Evolutionary conservation across 2,329 filamentous ascomycete species (phyloP).

Genomic region (Trichoderma breve): DNA sequence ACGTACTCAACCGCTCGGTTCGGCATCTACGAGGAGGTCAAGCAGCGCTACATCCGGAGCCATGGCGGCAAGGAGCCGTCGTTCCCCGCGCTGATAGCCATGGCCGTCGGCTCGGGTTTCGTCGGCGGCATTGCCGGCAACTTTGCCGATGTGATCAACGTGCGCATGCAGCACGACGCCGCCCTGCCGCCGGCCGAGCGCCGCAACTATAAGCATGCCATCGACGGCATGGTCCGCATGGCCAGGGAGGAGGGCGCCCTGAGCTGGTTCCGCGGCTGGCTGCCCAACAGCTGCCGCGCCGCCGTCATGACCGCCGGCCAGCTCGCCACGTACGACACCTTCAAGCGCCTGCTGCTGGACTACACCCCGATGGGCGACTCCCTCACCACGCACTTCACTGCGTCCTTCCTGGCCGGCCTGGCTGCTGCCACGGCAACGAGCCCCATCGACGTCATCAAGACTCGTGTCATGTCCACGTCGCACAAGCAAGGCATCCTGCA

Average conservation of each 20-base stretch:
- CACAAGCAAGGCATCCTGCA: conserved; percentile 51
- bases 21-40: conserved; percentile 93
- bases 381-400: conserved; percentile 74
- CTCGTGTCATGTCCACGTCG: conserved; percentile 73
- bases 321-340: conserved; percentile 79
- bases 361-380: conserved; percentile 67
- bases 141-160: conserved; percentile 93
- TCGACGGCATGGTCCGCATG: conserved; percentile 86
- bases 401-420: conserved; percentile 75
- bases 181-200: conserved; percentile 70
- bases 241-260: conserved; percentile 74
- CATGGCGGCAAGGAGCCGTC: conserved; percentile 53
- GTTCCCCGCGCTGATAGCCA: conserved; percentile 73
- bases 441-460: conserved; percentile 88
- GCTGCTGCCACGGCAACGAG: conserved; percentile 82
- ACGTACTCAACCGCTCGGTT: conserved; percentile 97
- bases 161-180: conserved; percentile 94
- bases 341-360: conserved; percentile 68
- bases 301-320: conserved; percentile 87
- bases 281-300: conserved; percentile 77
- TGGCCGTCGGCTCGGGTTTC: conserved; percentile 82
- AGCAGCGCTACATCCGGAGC: conserved; percentile 54
- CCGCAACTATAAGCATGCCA: conserved; percentile 83
- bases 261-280: conserved; percentile 79
- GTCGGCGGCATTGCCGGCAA: conserved; percentile 88